Percentiles rank a stretch among this genome's conserved stretches.
phyloP scores from a whole-genome alignment of 768 basidiomycete genomes.

The Naganishia vaughanmartiniae region DNA sequence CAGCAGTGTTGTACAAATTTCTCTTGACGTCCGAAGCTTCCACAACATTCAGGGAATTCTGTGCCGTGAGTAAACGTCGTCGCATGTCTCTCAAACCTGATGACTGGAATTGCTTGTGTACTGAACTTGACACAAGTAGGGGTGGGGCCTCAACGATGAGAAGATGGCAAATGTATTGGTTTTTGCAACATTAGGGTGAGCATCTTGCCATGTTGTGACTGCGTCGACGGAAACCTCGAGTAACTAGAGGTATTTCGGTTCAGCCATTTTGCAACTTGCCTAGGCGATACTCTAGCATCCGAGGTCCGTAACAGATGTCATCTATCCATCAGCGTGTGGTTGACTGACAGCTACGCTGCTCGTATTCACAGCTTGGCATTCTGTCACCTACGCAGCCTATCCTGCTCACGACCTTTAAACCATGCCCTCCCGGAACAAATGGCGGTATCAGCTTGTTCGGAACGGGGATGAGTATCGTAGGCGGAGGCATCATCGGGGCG shows the following conservation, averaged over 20 bases:
- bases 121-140: not conserved
- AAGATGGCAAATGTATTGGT: slow-evolving; percentile 56
- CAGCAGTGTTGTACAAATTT: slow-evolving; percentile 39
- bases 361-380: slow-evolving; percentile 64
- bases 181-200: slow-evolving; percentile 65
- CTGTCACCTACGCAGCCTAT: slow-evolving; percentile 63
- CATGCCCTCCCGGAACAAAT: slow-evolving; percentile 85
- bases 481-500: slow-evolving; percentile 70
- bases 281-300: slow-evolving; percentile 89
- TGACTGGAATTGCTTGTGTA: not conserved
- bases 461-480: slow-evolving; percentile 67
- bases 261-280: slow-evolving; percentile 82
- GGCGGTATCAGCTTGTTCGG: slow-evolving; percentile 78
- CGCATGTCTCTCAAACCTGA: not conserved
- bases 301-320: slow-evolving; percentile 53
- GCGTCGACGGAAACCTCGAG: not conserved
- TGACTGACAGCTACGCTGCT: not conserved
- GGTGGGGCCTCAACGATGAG: not conserved
- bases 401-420: slow-evolving; percentile 72
- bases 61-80: slow-evolving; percentile 33
- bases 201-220: not conserved
- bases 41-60: slow-evolving; percentile 33
- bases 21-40: slow-evolving; percentile 21
- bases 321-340: too few relatives aligned
- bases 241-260: not conserved